Evolutionary conservation across 1,284 basidiomycete genomes (phyloP).

Genomic region (Pseudozyma hubeiensis): DNA sequence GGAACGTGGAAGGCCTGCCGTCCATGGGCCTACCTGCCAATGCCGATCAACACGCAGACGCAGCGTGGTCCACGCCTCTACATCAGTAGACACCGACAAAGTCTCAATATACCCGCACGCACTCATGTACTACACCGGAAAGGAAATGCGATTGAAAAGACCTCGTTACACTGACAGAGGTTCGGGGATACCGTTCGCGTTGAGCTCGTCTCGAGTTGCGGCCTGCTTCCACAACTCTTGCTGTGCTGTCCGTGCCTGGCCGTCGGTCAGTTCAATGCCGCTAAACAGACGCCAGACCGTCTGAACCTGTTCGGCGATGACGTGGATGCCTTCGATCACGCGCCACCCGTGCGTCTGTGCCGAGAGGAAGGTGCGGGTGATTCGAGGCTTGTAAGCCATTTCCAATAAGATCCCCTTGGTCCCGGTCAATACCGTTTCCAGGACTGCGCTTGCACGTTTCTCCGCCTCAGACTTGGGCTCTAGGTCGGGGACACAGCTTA

Average conservation of each 20-base stretch:
- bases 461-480: conserved; percentile 14
- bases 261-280: conserved; percentile 8
- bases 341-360: conserved; percentile 10
- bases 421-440: conserved; percentile 4
- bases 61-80: conserved; percentile 8
- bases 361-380: conserved; percentile 10
- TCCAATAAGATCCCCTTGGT: conserved; percentile 10
- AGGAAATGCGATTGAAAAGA: neutral
- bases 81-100: conserved; percentile 1
- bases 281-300: conserved; percentile 13
- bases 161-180: conserved; percentile 1
- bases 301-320: conserved; percentile 14
- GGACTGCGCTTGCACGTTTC: conserved; percentile 10
- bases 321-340: conserved; percentile 17
- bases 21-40: neutral
- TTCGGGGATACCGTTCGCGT: conserved; percentile 13
- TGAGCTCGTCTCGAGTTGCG: conserved; percentile 7
- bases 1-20: neutral
- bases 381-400: conserved; percentile 17
- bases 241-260: conserved; percentile 4
- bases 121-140: neutral
- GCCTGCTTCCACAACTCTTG: conserved; percentile 17
- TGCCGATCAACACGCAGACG: neutral
- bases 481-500: conserved; percentile 13
- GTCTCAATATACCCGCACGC: neutral